A percentile compares a stretch with the other conserved stretches of the same genome.
These are phyloP conservation scores for Butyriboletus loyo DNA, from an alignment of 768 basidiomycete genomes.

Conservation along the genomic window DNA sequence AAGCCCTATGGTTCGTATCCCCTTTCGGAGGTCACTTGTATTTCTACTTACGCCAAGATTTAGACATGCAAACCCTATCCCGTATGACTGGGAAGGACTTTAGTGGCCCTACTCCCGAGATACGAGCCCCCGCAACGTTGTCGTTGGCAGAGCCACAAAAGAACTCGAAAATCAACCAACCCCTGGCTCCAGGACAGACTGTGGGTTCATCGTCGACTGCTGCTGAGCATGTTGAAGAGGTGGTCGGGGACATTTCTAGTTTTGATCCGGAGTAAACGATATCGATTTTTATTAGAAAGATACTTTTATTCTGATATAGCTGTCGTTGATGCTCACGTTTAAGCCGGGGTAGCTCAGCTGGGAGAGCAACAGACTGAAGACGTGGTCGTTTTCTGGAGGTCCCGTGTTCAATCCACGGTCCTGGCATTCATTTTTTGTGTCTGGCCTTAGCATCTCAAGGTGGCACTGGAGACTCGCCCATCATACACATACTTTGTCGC, in stretches of 20 bases:
- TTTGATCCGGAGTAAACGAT: conserved; percentile 18
- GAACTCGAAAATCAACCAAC: background rate
- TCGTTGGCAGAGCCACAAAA: conserved; percentile 30
- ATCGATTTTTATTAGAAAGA: background rate
- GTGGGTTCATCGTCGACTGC: conserved; percentile 36
- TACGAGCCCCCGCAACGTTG: conserved; percentile 41
- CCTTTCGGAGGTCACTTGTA: background rate
- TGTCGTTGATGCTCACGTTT: background rate
- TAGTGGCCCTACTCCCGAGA: conserved; percentile 75
- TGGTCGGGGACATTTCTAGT: conserved; percentile 30
- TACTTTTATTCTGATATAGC: background rate
- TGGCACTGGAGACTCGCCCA: background rate
- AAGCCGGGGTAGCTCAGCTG: conserved; percentile 68
- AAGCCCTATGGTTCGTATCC: conserved; percentile 65
- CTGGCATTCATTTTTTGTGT: conserved; percentile 37
- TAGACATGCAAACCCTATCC: conserved; percentile 71
- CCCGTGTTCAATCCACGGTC: conserved; percentile 57
- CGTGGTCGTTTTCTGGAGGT: conserved; percentile 41
- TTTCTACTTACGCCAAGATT: background rate
- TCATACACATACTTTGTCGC: background rate
- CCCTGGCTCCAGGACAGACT: conserved; percentile 8
- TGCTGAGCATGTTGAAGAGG: conserved; percentile 27
- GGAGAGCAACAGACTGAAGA: conserved; percentile 75
- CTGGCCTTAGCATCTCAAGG: background rate
- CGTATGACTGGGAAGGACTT: conserved; percentile 86